A percentile compares a stretch with the other conserved stretches of the same genome.
Evolutionary conservation across 106 monocot species (phyloP).

Genomic region (Dendrobium catenatum): DNA sequence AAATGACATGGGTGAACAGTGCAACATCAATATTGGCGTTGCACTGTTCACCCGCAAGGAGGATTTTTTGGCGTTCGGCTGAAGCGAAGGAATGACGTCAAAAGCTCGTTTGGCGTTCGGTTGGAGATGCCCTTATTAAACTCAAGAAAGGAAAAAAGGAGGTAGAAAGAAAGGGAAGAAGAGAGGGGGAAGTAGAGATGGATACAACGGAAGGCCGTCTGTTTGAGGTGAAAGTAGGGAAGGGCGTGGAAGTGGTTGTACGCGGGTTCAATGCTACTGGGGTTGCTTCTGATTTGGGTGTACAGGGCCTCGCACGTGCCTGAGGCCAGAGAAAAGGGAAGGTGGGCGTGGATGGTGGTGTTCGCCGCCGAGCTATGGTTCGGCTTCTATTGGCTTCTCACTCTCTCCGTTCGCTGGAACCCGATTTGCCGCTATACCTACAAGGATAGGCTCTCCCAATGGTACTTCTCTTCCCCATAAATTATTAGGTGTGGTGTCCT

Average conservation of each 20-base stretch:
- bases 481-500: no score
- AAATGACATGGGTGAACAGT: no score
- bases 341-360: slow-evolving; percentile 51
- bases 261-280: slow-evolving; percentile 22
- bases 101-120: no score
- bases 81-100: no score
- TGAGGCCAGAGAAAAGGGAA: slow-evolving; percentile 11
- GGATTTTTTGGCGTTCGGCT: no score
- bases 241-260: slow-evolving; percentile 10
- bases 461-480: no score
- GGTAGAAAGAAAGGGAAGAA: no score
- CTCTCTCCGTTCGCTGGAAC: slow-evolving; percentile 55
- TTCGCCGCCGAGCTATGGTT: slow-evolving; percentile 56
- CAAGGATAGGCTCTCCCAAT: slow-evolving; percentile 43
- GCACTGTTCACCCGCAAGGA: no score
- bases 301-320: slow-evolving; percentile 36
- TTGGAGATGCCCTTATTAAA: no score
- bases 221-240: slow-evolving; percentile 34
- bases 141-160: no score
- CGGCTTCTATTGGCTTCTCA: slow-evolving; percentile 56
- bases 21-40: no score
- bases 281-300: slow-evolving; percentile 26
- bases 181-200: not conserved
- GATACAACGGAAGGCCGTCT: slow-evolving; percentile 14
- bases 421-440: slow-evolving; percentile 34